Base-by-base conservation (phyloP, 805 yeast species). In the Tetrapisispora phaffii region DNA sequence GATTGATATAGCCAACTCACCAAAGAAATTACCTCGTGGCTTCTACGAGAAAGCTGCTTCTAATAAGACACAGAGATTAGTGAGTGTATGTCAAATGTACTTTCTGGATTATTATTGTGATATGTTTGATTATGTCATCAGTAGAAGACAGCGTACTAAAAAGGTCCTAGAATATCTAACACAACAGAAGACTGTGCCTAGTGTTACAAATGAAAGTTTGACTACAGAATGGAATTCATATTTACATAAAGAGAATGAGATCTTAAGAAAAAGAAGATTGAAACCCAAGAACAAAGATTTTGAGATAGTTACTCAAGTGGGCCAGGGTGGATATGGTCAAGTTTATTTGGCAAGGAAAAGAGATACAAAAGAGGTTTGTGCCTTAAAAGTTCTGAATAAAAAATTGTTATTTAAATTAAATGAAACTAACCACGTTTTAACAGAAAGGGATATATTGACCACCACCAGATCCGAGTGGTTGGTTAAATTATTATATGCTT, bases 271-370 rank as follows among this genome's bases (percentile, higher is more conserved):
- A 62, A 77, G 97, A 59, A 77, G 99, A 60, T 73, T 87, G 47
- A 86, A 87, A 65, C 95, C 97, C 31, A 85, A 83, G 62, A 93
- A 89, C 60, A 89, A 89, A 55, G 98, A 93, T 65, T 93, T 93
- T 62, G 94, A 88, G 61, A 85, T 90, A 72, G 82, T 93, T 53
- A 93, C 99, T 1, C 98, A 93, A 69, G 97, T 93, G 28, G 99
- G 99, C 13, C 98, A 93, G 70, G 99, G 99, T 59, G 99, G 99
- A 3, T 93, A 93, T 60, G 99, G 99, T 21, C 97, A 93, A 67
- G 99, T 93, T n/a, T 93, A 86, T 57, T 69, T 93, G 50, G 97
- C 99, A 1, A 77, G 89, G 53, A 93, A 93, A 71, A 82, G 80
- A 53, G 99, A 93, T 59, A 88, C 97, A 1, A 79, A 81, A 51